A percentile compares a stretch with the other conserved stretches of the same genome.
Conservation (phyloP, 2,329 filamentous ascomycete species). For the Colletotrichum ledebouriae region DNA sequence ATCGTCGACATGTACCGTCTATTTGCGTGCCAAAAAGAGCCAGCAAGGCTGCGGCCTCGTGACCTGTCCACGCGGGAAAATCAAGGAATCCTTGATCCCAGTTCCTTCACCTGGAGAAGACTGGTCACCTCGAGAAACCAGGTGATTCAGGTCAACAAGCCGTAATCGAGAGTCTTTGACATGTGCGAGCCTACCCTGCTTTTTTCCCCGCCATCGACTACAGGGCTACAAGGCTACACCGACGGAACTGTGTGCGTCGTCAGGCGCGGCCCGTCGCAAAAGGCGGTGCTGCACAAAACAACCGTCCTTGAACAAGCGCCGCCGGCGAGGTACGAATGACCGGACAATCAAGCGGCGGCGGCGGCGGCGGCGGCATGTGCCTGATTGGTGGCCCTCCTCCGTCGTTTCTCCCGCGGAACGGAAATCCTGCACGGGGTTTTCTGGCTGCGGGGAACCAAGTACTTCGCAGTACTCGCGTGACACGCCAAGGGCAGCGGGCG, state of each 20-base stretch:
- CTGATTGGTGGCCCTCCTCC: neutral
- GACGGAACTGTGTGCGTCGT: slow-evolving; percentile 17
- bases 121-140: slow-evolving; percentile 24
- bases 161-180: slow-evolving; percentile 36
- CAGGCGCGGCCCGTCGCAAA: slow-evolving; percentile 32
- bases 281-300: neutral
- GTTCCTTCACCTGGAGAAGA: slow-evolving; percentile 22
- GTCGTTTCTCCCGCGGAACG: slow-evolving; percentile 3
- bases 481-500: slow-evolving; percentile 13
- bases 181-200: slow-evolving; percentile 16
- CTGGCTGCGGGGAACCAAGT: neutral
- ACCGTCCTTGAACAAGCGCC: slow-evolving; percentile 2
- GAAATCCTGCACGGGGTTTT: neutral
- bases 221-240: neutral
- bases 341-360: neutral
- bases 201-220: neutral
- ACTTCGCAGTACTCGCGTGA: too few relatives aligned
- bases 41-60: slow-evolving; percentile 35
- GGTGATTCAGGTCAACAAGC: slow-evolving; percentile 33
- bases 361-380: slow-evolving; percentile 12
- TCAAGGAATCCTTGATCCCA: slow-evolving; percentile 28
- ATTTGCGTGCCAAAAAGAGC: slow-evolving; percentile 3
- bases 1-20: slow-evolving; percentile 14
- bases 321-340: neutral
- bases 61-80: slow-evolving; percentile 5